These are phyloP conservation scores for Epichloe sylvatica DNA, from an alignment of 2,329 filamentous ascomycete genomes.

Conservation along the genomic window DNA sequence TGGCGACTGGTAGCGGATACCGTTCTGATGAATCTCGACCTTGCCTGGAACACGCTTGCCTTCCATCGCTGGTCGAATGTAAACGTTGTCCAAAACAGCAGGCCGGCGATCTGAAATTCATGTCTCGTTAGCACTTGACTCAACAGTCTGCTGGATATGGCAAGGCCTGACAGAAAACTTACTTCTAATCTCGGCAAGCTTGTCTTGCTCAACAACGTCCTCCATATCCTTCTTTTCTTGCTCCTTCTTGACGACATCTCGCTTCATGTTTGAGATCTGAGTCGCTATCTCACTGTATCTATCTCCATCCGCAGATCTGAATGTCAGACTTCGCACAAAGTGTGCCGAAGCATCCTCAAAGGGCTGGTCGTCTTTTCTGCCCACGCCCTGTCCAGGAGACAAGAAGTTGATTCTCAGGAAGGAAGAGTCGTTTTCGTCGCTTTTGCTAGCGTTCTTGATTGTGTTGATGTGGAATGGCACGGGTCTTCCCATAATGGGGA, in stretches of 20 bases:
- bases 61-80: conserved; percentile 87
- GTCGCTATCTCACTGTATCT: conserved; percentile 83
- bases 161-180: conserved; percentile 21
- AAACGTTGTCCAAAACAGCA: conserved; percentile 82
- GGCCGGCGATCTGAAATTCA: conserved; percentile 60
- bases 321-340: conserved; percentile 89
- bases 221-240: conserved; percentile 99
- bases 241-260: conserved; percentile 78
- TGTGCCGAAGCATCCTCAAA: conserved; percentile 94
- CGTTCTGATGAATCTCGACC: conserved; percentile 96
- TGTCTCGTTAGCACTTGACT: neutral
- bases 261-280: conserved; percentile 93
- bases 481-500: conserved; percentile 93
- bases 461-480: conserved; percentile 96
- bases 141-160: neutral
- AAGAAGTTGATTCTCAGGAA: conserved; percentile 95
- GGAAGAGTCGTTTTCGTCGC: conserved; percentile 84
- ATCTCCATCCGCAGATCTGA: conserved; percentile 78
- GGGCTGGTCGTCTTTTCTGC: conserved; percentile 90
- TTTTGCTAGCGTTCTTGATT: conserved; percentile 98
- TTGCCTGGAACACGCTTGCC: conserved; percentile 93
- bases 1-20: conserved; percentile 84
- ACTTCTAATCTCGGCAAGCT: conserved; percentile 89
- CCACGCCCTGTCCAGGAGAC: conserved; percentile 92
- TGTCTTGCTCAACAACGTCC: conserved; percentile 97